Evolutionary conservation across 164 flowering plant genomes (phyloP).

Genomic region (Euptelea pleiosperma): DNA sequence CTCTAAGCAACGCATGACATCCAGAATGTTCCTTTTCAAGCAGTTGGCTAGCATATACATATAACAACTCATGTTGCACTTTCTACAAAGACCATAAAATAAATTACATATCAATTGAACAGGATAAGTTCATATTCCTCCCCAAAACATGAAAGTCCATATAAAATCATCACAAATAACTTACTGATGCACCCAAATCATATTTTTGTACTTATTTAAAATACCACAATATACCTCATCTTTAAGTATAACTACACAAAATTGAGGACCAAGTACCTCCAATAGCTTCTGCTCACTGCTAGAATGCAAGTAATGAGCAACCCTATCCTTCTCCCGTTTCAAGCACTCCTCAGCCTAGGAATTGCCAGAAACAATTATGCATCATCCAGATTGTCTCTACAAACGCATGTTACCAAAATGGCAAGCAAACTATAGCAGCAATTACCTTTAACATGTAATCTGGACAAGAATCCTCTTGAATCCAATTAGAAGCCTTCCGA

Average conservation of each 20-base stretch:
- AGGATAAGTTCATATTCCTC: not conserved
- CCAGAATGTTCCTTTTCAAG: slow-evolving; percentile 93
- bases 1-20: slow-evolving; percentile 81
- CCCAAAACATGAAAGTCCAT: too few species aligned
- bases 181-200: not conserved
- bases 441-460: slow-evolving; percentile 76
- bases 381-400: not conserved
- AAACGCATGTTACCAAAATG: not conserved
- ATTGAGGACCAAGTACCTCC: slow-evolving; percentile 42
- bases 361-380: slow-evolving; percentile 14
- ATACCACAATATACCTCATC: not conserved
- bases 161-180: not conserved
- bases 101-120: not conserved
- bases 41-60: slow-evolving; percentile 52
- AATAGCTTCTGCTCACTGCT: slow-evolving; percentile 77
- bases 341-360: slow-evolving; percentile 82
- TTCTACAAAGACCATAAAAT: slow-evolving; percentile 9
- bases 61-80: slow-evolving; percentile 29
- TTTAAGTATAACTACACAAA: not conserved
- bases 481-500: slow-evolving; percentile 83
- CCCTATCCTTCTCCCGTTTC: slow-evolving; percentile 80
- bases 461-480: slow-evolving; percentile 81
- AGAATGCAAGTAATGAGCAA: slow-evolving; percentile 73
- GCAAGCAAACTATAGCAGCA: not conserved
- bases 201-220: not conserved